Evolutionary conservation across 2,329 filamentous ascomycete genomes (phyloP).

Genomic region (Fusarium algeriense): DNA sequence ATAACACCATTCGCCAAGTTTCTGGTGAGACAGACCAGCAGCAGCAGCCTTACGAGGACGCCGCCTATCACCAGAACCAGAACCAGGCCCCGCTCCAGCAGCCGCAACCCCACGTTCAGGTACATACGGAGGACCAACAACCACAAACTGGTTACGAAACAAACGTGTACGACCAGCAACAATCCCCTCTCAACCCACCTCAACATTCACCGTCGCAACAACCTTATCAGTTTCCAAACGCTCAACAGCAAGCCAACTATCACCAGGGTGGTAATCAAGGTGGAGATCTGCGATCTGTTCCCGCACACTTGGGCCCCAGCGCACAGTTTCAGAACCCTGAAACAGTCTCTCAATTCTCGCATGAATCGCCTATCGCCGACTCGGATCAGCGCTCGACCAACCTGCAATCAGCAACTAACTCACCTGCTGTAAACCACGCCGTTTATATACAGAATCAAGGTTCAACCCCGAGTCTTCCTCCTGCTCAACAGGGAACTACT

Average conservation of each 20-base stretch:
- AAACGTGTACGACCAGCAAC: slow-evolving; percentile 55
- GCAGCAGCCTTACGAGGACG: slow-evolving; percentile 60
- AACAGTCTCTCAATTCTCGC: slow-evolving; percentile 71
- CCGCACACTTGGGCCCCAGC: slow-evolving; percentile 52
- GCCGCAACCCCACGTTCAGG: slow-evolving; percentile 32
- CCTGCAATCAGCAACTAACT: slow-evolving; percentile 59
- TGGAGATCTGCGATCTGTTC: slow-evolving; percentile 52
- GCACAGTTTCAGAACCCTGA: slow-evolving; percentile 63
- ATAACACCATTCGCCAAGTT: slow-evolving; percentile 63
- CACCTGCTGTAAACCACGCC: slow-evolving; percentile 57
- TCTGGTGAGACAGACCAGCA: slow-evolving; percentile 59
- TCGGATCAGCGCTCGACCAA: slow-evolving; percentile 58
- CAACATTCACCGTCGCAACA: slow-evolving; percentile 36
- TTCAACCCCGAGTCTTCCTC: slow-evolving; percentile 46
- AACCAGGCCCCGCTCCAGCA: slow-evolving; percentile 53
- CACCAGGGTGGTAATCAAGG: slow-evolving; percentile 50
- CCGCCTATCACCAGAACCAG: slow-evolving; percentile 51
- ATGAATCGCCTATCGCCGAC: slow-evolving; percentile 69
- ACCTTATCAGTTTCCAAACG: slow-evolving; percentile 45
- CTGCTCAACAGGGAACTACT: slow-evolving; percentile 47
- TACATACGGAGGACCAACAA: slow-evolving; percentile 45
- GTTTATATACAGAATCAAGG: slow-evolving; percentile 54
- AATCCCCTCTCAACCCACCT: slow-evolving; percentile 40
- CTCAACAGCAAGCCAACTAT: slow-evolving; percentile 51
- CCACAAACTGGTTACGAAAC: slow-evolving; percentile 52